Percentiles rank a stretch among this genome's conserved stretches.
Evolutionary conservation across 2,329 filamentous ascomycete species (phyloP).

Genomic region (Aspergillus fumigatus): DNA sequence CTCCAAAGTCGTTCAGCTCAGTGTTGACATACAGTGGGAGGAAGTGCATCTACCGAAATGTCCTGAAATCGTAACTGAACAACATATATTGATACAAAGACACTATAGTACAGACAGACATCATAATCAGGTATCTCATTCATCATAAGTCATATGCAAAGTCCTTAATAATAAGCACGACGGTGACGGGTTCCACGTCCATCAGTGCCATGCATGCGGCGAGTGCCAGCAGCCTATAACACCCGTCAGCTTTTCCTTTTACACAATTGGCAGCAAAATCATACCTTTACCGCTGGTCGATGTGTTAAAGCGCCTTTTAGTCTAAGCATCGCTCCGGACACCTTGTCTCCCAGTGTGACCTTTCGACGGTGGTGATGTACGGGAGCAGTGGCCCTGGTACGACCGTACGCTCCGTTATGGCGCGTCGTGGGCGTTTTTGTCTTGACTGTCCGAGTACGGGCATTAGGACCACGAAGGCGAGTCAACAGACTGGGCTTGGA

Average conservation of each 20-base stretch:
- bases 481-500: conserved; percentile 52
- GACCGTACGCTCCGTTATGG: conserved; percentile 16
- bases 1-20: conserved; percentile 56
- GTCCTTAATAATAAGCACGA: conserved; percentile 14
- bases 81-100: background rate
- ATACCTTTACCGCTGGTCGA: background rate
- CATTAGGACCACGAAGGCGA: conserved; percentile 44
- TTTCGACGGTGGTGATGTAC: conserved; percentile 63
- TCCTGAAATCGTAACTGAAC: background rate
- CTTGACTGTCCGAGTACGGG: conserved; percentile 31
- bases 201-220: conserved; percentile 70
- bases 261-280: background rate
- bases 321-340: conserved; percentile 70
- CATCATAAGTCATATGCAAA: background rate
- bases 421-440: conserved; percentile 36
- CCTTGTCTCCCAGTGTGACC: conserved; percentile 68
- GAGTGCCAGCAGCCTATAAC: conserved; percentile 63
- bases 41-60: background rate
- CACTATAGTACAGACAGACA: background rate
- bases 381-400: conserved; percentile 42
- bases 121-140: background rate
- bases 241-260: conserved; percentile 36
- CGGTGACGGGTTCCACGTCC: conserved; percentile 51
- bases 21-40: conserved; percentile 34
- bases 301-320: conserved; percentile 44